Evolutionary conservation across 2,329 filamentous ascomycete genomes (phyloP), one percentile per base, ranked within the genome.

Genomic region (Phaeophleospora eucalypticola): DNA sequence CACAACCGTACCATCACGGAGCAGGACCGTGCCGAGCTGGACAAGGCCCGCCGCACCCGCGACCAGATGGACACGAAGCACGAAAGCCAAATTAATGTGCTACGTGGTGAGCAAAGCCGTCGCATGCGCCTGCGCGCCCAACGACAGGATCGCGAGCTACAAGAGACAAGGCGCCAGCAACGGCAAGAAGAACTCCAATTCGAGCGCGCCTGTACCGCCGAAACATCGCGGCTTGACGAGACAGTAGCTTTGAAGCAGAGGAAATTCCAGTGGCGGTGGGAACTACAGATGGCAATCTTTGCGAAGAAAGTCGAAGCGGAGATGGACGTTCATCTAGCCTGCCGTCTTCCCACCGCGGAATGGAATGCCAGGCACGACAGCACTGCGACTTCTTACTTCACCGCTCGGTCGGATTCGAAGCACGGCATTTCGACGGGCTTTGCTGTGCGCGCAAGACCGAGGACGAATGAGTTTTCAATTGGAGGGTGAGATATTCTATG

Each of bases 1-100:
- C 65, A 68, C 41, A 50, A 60, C 21, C 59, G 71, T 19, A 51
- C 48, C 1, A 66, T 75, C n/a, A 73, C 72, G 1, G 69, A 71
- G 9, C 67, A 72, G 48, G 71, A 74, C 40, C 63, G 64, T 8
- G 62, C 62, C 24, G 71, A 72, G 50, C 63, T 76, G 9, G 67
- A 68, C 15, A 70, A 67, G 21, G 67, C 72, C 34, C 62, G 65
- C 32, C 44, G 63, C 29, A 46, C 62, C 3, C 64, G 70, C 33
- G 62, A 69, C 21, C 63, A 65, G 19, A 65, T 76, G 41, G 67
- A 68, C 4, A 58, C 56, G 8, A 70, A 68, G 53, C 72, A 76
- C 39, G 63, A 65, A 16, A 70, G 65, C 41, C 71, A 70, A 10
- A 73, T 74, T 54, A 73, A 73, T 38, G 71, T 75, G 4, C 53